Conservation (phyloP, 768 basidiomycete species). For the Xerocomellus intermedius region DNA sequence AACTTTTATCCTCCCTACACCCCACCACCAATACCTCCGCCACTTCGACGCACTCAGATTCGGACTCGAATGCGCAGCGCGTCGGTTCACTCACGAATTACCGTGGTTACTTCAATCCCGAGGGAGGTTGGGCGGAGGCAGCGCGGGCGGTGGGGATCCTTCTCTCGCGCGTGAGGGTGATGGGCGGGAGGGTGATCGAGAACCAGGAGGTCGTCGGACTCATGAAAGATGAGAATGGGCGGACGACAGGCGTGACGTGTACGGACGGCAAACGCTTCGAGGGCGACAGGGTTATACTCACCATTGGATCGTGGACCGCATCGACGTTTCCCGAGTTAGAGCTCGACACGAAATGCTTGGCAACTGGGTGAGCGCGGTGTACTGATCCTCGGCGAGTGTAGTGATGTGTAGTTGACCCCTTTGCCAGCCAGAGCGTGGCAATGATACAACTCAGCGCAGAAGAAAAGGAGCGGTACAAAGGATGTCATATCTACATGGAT, state of each 20-base stretch:
- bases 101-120: conserved; percentile 67
- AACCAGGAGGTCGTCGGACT: conserved; percentile 60
- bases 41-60: neutral
- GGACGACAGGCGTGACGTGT: conserved; percentile 60
- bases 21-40: neutral
- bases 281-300: conserved; percentile 65
- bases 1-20: conserved; percentile 16
- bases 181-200: conserved; percentile 58
- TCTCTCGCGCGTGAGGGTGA: conserved; percentile 50
- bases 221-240: conserved; percentile 36
- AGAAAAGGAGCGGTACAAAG: conserved; percentile 61
- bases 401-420: neutral
- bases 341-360: conserved; percentile 53
- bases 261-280: conserved; percentile 51
- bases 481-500: conserved; percentile 70
- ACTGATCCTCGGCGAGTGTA: neutral
- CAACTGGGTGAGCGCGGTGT: conserved; percentile 69
- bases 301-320: conserved; percentile 85
- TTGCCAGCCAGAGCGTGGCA: conserved; percentile 72
- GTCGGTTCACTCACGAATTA: conserved; percentile 21
- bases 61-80: neutral
- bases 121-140: conserved; percentile 86
- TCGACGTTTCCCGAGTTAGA: conserved; percentile 64
- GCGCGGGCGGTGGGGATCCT: conserved; percentile 58
- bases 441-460: conserved; percentile 71